Conservation (phyloP, 257 asterid genomes). For the Thymus mandschuricus region DNA sequence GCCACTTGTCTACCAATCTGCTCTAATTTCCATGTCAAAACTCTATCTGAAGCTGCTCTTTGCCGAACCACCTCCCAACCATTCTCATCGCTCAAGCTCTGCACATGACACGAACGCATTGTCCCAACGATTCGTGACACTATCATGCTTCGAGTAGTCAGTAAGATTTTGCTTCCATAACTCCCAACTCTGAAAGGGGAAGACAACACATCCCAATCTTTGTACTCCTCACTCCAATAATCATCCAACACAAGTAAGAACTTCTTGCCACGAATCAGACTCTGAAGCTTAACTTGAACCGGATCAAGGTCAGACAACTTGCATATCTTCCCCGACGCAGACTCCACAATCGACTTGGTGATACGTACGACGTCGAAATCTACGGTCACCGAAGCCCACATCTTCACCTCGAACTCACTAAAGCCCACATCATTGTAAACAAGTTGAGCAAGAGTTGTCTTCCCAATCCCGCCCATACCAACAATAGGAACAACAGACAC, state of each 20-base stretch:
- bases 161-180: slow-evolving; percentile 37
- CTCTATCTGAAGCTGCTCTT: slow-evolving; percentile 29
- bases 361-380: slow-evolving; percentile 36
- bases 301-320: slow-evolving; percentile 31
- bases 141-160: slow-evolving; percentile 43
- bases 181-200: slow-evolving; percentile 33
- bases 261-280: slow-evolving; percentile 26
- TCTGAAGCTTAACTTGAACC: slow-evolving; percentile 30
- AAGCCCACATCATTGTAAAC: slow-evolving; percentile 20
- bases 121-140: slow-evolving; percentile 44
- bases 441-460: slow-evolving; percentile 44
- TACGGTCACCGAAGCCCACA: slow-evolving; percentile 42
- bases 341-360: slow-evolving; percentile 42
- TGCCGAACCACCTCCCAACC: slow-evolving; percentile 45
- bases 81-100: slow-evolving; percentile 33
- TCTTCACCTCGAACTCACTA: slow-evolving; percentile 7
- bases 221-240: slow-evolving; percentile 43
- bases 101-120: slow-evolving; percentile 23
- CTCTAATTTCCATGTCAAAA: slow-evolving; percentile 20
- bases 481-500: slow-evolving; percentile 41
- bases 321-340: slow-evolving; percentile 32
- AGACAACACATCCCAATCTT: slow-evolving; percentile 38
- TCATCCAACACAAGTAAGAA: slow-evolving; percentile 46
- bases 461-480: slow-evolving; percentile 50
- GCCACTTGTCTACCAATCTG: slow-evolving; percentile 38